These are phyloP conservation scores for Hordeum pubiflorum DNA, from an alignment of 202 grass and related monocot species.

Conservation along the genomic window DNA sequence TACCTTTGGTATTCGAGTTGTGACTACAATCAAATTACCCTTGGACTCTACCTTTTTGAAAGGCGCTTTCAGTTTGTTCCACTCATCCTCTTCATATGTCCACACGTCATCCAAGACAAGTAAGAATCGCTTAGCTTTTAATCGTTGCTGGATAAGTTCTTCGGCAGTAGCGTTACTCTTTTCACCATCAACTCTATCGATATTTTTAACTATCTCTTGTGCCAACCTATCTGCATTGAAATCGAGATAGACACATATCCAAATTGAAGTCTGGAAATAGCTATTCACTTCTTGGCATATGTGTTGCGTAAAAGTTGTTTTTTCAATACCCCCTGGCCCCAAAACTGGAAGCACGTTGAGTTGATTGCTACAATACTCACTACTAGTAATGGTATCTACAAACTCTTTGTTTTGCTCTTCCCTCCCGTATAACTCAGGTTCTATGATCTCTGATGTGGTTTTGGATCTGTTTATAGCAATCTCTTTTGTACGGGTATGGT, in stretches of 20 bases:
- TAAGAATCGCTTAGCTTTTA: conserved; percentile 20
- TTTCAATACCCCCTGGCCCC: conserved; percentile 23
- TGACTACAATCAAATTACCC: neutral
- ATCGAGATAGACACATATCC: conserved; percentile 24
- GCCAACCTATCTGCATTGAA: neutral
- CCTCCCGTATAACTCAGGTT: conserved; percentile 8
- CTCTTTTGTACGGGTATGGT: neutral
- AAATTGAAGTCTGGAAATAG: conserved; percentile 3
- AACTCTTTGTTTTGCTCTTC: neutral
- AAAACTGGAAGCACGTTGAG: neutral
- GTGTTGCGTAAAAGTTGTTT: conserved; percentile 31
- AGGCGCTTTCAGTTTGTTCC: neutral
- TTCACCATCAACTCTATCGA: neutral
- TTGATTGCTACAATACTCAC: neutral
- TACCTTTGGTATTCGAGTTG: neutral
- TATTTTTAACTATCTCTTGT: neutral
- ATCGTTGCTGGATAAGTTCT: neutral
- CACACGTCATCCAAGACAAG: conserved; percentile 31
- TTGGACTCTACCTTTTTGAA: neutral
- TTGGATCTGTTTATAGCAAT: neutral
- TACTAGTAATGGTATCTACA: neutral
- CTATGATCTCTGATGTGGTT: neutral
- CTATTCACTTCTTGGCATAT: neutral
- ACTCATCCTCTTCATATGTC: neutral
- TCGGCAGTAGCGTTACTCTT: neutral